Evolutionary conservation across 805 yeast species (phyloP).

Genomic region (Lipomyces kockii): DNA sequence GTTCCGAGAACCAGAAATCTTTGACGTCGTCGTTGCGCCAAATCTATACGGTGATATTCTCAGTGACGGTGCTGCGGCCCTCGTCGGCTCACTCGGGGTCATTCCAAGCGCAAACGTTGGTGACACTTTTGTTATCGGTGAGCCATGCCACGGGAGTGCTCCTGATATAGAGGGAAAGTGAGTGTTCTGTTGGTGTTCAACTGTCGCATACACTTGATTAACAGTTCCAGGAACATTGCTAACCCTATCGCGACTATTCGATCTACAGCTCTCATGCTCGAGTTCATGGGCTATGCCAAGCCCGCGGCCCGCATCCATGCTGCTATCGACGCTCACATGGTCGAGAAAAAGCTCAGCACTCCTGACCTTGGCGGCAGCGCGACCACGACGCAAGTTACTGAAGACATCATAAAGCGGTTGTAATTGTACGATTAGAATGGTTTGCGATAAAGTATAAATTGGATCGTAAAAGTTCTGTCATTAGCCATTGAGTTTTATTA

Average conservation of each 20-base stretch:
- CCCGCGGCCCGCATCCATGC: slow-evolving; percentile 90
- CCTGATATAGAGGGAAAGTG: slow-evolving; percentile 98
- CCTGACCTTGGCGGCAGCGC: slow-evolving; percentile 96
- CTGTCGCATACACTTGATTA: not conserved
- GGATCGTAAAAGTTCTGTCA: not conserved
- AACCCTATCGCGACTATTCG: slow-evolving; percentile 98
- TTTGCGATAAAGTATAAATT: not conserved
- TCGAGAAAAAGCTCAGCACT: slow-evolving; percentile 76
- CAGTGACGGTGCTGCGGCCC: slow-evolving; percentile 97
- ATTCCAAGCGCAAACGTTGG: slow-evolving; percentile 99
- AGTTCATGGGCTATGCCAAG: slow-evolving; percentile 87
- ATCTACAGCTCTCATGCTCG: slow-evolving; percentile 96
- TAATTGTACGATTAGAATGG: slow-evolving; percentile 37
- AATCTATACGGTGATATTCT: slow-evolving; percentile 96
- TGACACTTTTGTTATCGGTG: slow-evolving; percentile 94
- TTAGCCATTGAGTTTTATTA: not conserved
- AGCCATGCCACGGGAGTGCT: slow-evolving; percentile 99
- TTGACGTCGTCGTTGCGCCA: slow-evolving; percentile 98
- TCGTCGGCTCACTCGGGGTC: slow-evolving; percentile 96
- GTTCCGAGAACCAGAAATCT: slow-evolving; percentile 97
- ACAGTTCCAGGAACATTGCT: slow-evolving; percentile 48
- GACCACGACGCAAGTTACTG: slow-evolving; percentile 82
- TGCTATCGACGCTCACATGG: slow-evolving; percentile 92
- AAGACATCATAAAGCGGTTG: slow-evolving; percentile 70
- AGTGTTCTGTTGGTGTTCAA: slow-evolving; percentile 47